Conservation (phyloP, 352 stramenopile genomes). For the Pythium phragmiticola region DNA sequence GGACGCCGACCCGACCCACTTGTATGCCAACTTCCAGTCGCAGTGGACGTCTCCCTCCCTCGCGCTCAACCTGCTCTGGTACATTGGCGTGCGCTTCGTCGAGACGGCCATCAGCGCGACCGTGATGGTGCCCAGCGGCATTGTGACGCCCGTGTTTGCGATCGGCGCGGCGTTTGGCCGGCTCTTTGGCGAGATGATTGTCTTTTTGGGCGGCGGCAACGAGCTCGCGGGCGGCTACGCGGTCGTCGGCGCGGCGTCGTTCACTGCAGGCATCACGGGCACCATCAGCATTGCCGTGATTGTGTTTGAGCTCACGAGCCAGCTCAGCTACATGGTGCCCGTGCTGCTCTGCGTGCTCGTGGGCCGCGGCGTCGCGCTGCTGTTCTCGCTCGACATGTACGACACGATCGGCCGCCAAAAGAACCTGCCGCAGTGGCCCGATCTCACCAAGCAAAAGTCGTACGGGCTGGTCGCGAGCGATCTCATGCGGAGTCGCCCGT, state of each 20-base stretch:
- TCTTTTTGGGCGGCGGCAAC: conserved; percentile 48
- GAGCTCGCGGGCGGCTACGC: conserved; percentile 69
- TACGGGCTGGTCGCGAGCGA: conserved; percentile 70
- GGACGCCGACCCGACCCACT: conserved; percentile 18
- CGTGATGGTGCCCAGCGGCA: conserved; percentile 85
- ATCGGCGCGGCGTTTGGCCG: conserved; percentile 86
- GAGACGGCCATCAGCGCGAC: conserved; percentile 74
- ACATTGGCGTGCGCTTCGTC: conserved; percentile 76
- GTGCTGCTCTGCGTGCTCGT: conserved; percentile 81
- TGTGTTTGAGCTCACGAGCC: conserved; percentile 85
- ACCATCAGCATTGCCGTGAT: conserved; percentile 83
- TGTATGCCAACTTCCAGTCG: conserved; percentile 42
- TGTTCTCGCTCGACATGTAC: conserved; percentile 84
- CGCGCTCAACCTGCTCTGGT: conserved; percentile 62
- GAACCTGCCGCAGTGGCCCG: conserved; percentile 77
- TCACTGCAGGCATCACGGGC: conserved; percentile 77
- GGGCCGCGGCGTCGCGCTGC: conserved; percentile 55
- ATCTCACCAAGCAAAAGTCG: conserved; percentile 74
- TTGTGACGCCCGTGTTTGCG: conserved; percentile 91
- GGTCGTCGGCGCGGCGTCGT: conserved; percentile 77
- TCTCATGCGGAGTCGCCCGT: conserved; percentile 58
- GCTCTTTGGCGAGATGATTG: conserved; percentile 86
- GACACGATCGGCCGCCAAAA: conserved; percentile 81
- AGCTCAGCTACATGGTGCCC: conserved; percentile 90
- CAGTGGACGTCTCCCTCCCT: conserved; percentile 67